Evolutionary conservation across 768 basidiomycete genomes (phyloP).

Genomic region (Lactarius psammicola): DNA sequence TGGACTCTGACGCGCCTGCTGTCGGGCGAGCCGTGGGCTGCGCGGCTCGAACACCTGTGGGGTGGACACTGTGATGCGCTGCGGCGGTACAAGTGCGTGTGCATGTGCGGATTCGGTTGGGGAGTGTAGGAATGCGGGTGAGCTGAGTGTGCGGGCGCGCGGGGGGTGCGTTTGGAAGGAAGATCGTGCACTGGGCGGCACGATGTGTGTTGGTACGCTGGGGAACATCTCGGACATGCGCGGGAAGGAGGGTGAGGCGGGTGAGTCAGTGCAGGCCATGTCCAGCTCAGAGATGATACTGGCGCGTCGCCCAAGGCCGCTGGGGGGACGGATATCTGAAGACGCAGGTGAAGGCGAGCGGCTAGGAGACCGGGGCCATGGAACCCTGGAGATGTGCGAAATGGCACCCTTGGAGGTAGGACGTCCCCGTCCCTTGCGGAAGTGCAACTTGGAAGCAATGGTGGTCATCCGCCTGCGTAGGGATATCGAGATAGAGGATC

Average conservation of each 20-base stretch:
- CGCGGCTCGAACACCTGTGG: not conserved
- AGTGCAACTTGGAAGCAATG: not conserved
- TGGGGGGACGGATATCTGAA: slow-evolving; percentile 29
- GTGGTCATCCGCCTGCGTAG: slow-evolving; percentile 8
- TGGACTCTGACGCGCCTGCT: slow-evolving; percentile 17
- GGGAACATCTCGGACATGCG: not conserved
- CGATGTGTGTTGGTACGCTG: not conserved
- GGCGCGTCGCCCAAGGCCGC: slow-evolving; percentile 30
- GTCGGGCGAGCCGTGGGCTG: slow-evolving; percentile 9
- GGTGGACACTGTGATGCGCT: not conserved
- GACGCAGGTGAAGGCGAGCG: slow-evolving; percentile 28
- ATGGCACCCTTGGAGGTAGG: not conserved
- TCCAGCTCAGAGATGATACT: slow-evolving; percentile 22
- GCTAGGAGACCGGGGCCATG: slow-evolving; percentile 22
- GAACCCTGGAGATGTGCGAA: not conserved
- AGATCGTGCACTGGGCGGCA: not conserved
- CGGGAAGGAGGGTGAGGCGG: not conserved
- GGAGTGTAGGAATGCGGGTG: slow-evolving; percentile 15
- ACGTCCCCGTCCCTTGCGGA: slow-evolving; percentile 1
- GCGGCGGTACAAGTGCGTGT: not conserved
- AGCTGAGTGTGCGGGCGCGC: slow-evolving; percentile 21
- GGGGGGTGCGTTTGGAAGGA: not conserved
- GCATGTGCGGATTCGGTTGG: not conserved
- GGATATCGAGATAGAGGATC: slow-evolving; percentile 4
- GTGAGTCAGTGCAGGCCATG: not conserved